A percentile compares a stretch with the other conserved stretches of the same genome.
Conservation (phyloP, 495 filamentous ascomycete species). For the Podospora pseudopauciseta region DNA sequence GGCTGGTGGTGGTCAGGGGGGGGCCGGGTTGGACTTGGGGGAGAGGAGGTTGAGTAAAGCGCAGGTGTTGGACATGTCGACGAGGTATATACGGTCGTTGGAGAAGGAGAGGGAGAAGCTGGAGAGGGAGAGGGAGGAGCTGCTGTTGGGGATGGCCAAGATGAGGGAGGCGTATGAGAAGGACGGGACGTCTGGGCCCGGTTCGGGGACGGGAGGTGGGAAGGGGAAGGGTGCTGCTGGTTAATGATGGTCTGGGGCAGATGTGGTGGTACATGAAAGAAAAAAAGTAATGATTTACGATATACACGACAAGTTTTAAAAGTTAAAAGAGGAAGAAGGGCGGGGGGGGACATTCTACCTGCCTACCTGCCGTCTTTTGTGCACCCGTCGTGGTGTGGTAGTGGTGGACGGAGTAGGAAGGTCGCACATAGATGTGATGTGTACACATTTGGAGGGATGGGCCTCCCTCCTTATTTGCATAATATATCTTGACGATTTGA, state of each 20-base stretch:
- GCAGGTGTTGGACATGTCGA: constrained; percentile 46
- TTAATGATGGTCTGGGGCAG: neutral
- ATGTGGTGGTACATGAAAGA: neutral
- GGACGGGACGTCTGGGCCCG: neutral
- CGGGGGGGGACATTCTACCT: neutral
- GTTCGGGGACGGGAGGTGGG: neutral
- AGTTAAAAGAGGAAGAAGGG: neutral
- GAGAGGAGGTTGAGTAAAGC: constrained; percentile 46
- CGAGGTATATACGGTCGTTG: constrained; percentile 39
- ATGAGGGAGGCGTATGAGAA: constrained; percentile 20
- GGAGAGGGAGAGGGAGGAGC: constrained; percentile 35
- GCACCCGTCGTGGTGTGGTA: neutral
- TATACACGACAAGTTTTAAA: neutral
- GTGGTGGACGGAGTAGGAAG: neutral
- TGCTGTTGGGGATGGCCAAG: constrained; percentile 29
- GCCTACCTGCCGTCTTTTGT: neutral
- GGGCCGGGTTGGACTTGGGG: constrained; percentile 21
- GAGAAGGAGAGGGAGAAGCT: constrained; percentile 37
- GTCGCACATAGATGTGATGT: neutral
- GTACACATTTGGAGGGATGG: neutral
- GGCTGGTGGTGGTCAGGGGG: neutral
- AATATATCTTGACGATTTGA: neutral
- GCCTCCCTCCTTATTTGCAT: neutral
- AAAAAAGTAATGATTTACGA: neutral
- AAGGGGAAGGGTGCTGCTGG: neutral